phyloP scores from a whole-genome alignment of 78 protist species.

The Creolimax fragrantissima region DNA sequence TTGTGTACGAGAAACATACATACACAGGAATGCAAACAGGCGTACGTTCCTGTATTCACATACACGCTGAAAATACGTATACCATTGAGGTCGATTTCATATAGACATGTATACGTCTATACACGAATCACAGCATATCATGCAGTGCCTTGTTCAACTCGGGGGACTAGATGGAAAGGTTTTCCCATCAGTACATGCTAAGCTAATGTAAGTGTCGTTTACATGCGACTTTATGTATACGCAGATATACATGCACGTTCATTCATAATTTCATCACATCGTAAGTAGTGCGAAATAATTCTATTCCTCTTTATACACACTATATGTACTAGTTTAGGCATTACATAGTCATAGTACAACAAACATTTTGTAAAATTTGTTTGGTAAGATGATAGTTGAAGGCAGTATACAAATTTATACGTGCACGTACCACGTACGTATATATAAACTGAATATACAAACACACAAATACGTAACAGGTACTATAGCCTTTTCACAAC shows the following conservation, averaged over 20 bases:
- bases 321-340: too few species aligned
- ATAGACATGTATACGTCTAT: background rate
- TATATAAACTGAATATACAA: background rate
- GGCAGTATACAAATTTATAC: too few species aligned
- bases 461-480: background rate
- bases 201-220: background rate
- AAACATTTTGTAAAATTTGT: too few species aligned
- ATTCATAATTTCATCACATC: background rate
- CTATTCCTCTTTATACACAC: too few species aligned
- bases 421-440: background rate
- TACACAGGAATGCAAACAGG: too few species aligned
- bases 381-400: too few species aligned
- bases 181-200: background rate
- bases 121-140: background rate
- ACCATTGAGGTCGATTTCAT: too few species aligned
- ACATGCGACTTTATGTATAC: background rate
- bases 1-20: too few species aligned
- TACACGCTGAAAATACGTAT: too few species aligned
- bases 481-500: background rate
- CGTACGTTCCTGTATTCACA: too few species aligned
- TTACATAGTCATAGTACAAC: too few species aligned
- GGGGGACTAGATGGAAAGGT: background rate
- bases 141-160: background rate
- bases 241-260: background rate
- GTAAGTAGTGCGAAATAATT: too few species aligned